Base-by-base conservation (phyloP, 2,329 filamentous ascomycete genomes). In the Diaporthe eres region DNA sequence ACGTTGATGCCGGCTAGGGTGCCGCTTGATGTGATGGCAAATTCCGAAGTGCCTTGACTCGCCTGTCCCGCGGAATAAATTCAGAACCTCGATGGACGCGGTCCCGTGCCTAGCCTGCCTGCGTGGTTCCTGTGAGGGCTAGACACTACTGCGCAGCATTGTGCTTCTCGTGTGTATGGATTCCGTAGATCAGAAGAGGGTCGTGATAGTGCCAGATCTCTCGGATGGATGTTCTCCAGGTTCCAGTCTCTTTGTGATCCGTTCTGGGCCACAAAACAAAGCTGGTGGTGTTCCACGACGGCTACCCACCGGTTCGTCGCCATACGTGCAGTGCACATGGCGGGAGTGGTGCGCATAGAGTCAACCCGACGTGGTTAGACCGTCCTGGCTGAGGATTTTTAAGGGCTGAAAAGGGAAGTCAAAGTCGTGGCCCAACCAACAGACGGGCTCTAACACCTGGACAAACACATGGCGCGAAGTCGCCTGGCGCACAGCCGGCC, bases 161-260 rank as follows among this genome's bases (percentile, higher is more conserved):
- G n/a, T 55, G n/a, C n/a, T 28, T 17, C 19, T 28, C 25, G 47
- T 53, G 15, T 25, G 17, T 39, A 70, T 42, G 65, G 53, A 42
- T 57, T 71, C 34, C 31, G 25, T 61, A 37, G 57, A 60, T 51
- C 71, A 60, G 75, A 74, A 60, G 61, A 63, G 49, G 55, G 65
- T 70, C 65, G 34, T 51, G 25, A 74, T 67, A 31, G 53, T 42
- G 34, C 47, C 47, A 57, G 39, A 53, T 61, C 71, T 76, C 49
- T 65, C 37, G 74, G 58, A 73, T 75, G 60, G 74, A 71, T 73
- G 42, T 70, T 75, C 76, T 77, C 76, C 76, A 77, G 76, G 57
- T 65, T 71, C 61, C 70, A 53, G 63, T 34, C 74, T 71, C 73
- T 65, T 17, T n/a, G 57, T 67, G 74, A 75, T 73, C 76, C 73